A percentile compares a stretch with the other conserved stretches of the same genome.
Evolutionary conservation across 192 early-diverging fungal genomes (phyloP).

Genomic region (Cetraspora pellucida): DNA sequence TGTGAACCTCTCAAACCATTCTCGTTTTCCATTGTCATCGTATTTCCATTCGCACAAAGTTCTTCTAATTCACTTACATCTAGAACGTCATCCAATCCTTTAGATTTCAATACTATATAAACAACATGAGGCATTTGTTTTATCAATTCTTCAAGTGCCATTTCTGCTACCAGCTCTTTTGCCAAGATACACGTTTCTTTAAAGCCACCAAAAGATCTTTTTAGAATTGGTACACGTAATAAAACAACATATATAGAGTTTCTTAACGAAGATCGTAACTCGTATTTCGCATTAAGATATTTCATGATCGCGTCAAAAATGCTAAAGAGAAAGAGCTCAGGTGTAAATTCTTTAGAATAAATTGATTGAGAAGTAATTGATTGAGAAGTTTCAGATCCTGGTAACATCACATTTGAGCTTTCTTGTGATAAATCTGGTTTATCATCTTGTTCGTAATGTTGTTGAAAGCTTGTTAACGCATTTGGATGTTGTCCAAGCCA

Average conservation of each 20-base stretch:
- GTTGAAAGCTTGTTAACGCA: too few relatives aligned
- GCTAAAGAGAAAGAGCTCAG: background rate
- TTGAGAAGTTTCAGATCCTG: background rate
- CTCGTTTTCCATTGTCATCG: too few relatives aligned
- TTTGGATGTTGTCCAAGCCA: too few relatives aligned
- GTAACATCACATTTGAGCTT: background rate
- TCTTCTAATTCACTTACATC: background rate
- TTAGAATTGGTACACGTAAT: constrained; percentile 22
- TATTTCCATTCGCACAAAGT: too few relatives aligned
- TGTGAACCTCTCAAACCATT: too few relatives aligned
- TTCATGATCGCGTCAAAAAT: background rate
- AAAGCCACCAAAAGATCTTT: constrained; percentile 9
- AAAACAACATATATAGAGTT: background rate
- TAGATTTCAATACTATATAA: background rate
- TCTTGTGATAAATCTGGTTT: background rate
- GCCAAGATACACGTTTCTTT: background rate
- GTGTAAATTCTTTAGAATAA: background rate
- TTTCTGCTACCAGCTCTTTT: constrained; percentile 9
- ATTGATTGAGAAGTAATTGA: background rate
- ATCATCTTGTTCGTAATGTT: too few relatives aligned
- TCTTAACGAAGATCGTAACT: background rate
- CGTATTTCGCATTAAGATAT: background rate
- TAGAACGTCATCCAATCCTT: background rate
- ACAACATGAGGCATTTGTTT: background rate
- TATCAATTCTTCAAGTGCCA: constrained; percentile 5